Percentiles rank a stretch among this genome's conserved stretches.
Conservation (phyloP, 768 basidiomycete genomes). For the Ephemerocybe angulata region DNA sequence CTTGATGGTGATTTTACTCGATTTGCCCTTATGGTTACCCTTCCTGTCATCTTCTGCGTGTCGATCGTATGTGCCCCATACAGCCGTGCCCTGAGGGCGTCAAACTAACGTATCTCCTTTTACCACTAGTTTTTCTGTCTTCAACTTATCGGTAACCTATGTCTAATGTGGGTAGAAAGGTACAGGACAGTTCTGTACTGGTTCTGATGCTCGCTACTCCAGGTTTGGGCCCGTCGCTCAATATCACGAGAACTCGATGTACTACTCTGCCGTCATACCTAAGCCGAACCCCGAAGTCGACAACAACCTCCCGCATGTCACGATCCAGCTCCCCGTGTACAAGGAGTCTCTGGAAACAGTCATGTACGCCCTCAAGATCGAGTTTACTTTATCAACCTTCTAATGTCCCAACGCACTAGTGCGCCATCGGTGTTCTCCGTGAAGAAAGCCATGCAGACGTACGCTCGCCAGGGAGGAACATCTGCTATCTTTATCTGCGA, state of each 20-base stretch:
- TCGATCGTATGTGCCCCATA: conserved; percentile 53
- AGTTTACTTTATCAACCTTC: not conserved
- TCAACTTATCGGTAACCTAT: conserved; percentile 64
- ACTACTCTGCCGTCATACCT: conserved; percentile 71
- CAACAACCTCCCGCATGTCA: conserved; percentile 68
- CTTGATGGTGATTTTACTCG: conserved; percentile 61
- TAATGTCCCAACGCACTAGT: conserved; percentile 26
- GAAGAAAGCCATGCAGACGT: conserved; percentile 84
- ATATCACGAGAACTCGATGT: conserved; percentile 79
- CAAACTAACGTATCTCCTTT: not conserved
- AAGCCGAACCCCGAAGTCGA: conserved; percentile 65
- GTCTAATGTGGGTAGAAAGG: conserved; percentile 51
- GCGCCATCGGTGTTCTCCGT: conserved; percentile 72
- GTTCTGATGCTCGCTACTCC: conserved; percentile 19
- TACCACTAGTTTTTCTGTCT: conserved; percentile 65
- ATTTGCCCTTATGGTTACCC: conserved; percentile 61
- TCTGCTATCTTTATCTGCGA: conserved; percentile 81
- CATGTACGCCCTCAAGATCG: conserved; percentile 47
- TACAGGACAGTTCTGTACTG: too few species aligned
- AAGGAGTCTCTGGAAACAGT: conserved; percentile 74
- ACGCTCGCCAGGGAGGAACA: conserved; percentile 80
- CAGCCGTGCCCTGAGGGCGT: conserved; percentile 7
- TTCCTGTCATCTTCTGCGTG: conserved; percentile 73
- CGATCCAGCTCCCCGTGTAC: conserved; percentile 84
- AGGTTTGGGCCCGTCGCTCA: conserved; percentile 79